Evolutionary conservation across 345 rosid species (phyloP).

Genomic region (Theobroma cacao): DNA sequence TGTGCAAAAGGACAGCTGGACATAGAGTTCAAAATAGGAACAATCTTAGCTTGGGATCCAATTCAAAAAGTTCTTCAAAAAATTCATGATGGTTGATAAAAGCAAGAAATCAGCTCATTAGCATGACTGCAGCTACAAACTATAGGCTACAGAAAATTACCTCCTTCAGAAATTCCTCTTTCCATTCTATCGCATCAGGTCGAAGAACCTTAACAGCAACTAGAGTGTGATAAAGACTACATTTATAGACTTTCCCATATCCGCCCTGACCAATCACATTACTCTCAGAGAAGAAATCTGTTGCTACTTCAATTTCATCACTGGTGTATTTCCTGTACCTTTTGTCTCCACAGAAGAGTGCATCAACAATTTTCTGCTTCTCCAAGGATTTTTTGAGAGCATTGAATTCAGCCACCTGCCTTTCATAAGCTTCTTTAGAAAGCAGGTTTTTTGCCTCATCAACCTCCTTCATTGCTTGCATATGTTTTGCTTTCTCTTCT

Average conservation of each 20-base stretch:
- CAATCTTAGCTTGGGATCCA: background rate
- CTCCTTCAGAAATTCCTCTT: conserved; percentile 83
- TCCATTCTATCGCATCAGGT: conserved; percentile 51
- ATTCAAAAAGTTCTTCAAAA: background rate
- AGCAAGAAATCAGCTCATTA: background rate
- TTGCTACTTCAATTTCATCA: conserved; percentile 62
- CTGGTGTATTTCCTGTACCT: conserved; percentile 71
- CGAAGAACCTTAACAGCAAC: conserved; percentile 80
- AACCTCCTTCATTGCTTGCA: conserved; percentile 61
- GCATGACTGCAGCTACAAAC: background rate
- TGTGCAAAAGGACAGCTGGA: background rate
- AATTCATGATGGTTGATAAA: background rate
- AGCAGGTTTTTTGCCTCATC: conserved; percentile 68
- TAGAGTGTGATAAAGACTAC: conserved; percentile 76
- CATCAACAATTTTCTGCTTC: conserved; percentile 62
- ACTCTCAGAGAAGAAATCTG: conserved; percentile 56
- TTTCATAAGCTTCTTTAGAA: conserved; percentile 55
- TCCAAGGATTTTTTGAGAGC: conserved; percentile 62
- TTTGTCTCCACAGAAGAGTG: conserved; percentile 54
- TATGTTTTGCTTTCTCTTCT: conserved; percentile 63
- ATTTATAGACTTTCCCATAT: conserved; percentile 84
- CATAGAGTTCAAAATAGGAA: background rate
- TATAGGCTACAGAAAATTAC: conserved; percentile 29
- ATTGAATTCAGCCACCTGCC: conserved; percentile 69
- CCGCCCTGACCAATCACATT: conserved; percentile 84